phyloP scores from a whole-genome alignment of 2,329 filamentous ascomycete species.

The Orbilia ellipsospora region DNA sequence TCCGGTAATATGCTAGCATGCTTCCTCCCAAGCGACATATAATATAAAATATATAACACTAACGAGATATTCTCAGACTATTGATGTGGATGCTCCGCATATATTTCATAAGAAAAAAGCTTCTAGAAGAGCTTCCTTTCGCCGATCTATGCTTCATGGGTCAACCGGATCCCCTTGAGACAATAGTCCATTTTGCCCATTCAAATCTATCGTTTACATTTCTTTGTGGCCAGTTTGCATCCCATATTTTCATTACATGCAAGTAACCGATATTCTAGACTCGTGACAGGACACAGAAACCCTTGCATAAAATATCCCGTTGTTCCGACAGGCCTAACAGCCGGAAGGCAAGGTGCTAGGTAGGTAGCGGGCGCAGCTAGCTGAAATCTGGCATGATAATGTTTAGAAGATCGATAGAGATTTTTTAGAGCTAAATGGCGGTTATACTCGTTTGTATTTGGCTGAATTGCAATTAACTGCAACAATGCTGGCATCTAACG shows the following conservation, averaged over 20 bases:
- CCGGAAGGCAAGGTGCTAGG: conserved; percentile 26
- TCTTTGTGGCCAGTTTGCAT: conserved; percentile 39
- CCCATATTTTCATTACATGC: no score
- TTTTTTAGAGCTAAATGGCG: conserved; percentile 3
- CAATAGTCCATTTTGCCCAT: neutral
- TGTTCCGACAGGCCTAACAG: conserved; percentile 35
- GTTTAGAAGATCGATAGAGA: neutral
- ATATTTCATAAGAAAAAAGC: neutral
- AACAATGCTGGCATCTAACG: conserved; percentile 12
- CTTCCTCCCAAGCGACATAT: no score
- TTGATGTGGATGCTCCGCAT: neutral
- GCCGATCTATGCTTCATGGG: conserved; percentile 16
- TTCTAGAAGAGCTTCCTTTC: conserved; percentile 32
- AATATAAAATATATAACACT: no score
- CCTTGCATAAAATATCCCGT: conserved; percentile 48
- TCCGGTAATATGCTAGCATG: conserved; percentile 18
- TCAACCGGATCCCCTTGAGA: no score
- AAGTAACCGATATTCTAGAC: conserved; percentile 9
- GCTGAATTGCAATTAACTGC: conserved; percentile 32
- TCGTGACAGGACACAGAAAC: conserved; percentile 21
- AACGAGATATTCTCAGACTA: no score
- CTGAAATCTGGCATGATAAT: conserved; percentile 28
- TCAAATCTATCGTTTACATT: neutral
- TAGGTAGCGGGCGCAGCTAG: conserved; percentile 7
- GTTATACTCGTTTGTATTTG: conserved; percentile 31